Evolutionary conservation across 768 basidiomycete species (phyloP), one percentile per base, ranked within the genome.

Genomic region (Suillus fuscotomentosus): DNA sequence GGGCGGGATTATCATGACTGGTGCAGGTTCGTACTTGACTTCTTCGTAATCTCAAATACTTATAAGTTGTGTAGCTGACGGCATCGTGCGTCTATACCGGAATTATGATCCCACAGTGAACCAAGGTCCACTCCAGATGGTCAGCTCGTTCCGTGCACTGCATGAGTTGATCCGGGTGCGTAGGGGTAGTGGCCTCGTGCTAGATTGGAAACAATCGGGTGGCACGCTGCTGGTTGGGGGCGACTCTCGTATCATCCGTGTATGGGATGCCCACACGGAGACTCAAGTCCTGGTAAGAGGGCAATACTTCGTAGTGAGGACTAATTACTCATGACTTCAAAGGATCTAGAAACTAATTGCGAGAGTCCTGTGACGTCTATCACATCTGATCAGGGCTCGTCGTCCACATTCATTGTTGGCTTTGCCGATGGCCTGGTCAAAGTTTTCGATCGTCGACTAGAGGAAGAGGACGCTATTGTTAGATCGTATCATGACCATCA

Each of bases 221-320:
- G 97, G 96, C 0, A 88, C 87, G 34, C 78, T 99, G 41, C 80
- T 98, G n/a, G 88, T 94, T 34, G 93, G 93, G 11, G 97, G 97
- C 2, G 97, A 99, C 77, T 90, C 94, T 43, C 86, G 88, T 63
- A 87, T 89, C 45, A 90, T 99, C 66, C 85, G 94, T 64, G 83
- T 95, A 5, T 99, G 97, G 97, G 96, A 99, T 73, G 97, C 95
- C 10, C 89, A 93, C 68, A 91, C 91, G 2, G 97, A 99, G 74
- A 87, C 83, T 31, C 86, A 88, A 63, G 80, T 89, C 51, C 73
- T 90, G 79, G 93, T 95, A 69, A 67, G 88, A 75, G 47, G 45
- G n/a, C 62, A 24, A 38, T 6, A 43, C 24, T 10, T 22, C 8
- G 2, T 31, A 17, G 17, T 67, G 27, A 69, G 55, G 47, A 50